These are phyloP conservation scores for Staphylotrichum longicolle DNA, from an alignment of 495 filamentous ascomycete species.

Conservation along the genomic window DNA sequence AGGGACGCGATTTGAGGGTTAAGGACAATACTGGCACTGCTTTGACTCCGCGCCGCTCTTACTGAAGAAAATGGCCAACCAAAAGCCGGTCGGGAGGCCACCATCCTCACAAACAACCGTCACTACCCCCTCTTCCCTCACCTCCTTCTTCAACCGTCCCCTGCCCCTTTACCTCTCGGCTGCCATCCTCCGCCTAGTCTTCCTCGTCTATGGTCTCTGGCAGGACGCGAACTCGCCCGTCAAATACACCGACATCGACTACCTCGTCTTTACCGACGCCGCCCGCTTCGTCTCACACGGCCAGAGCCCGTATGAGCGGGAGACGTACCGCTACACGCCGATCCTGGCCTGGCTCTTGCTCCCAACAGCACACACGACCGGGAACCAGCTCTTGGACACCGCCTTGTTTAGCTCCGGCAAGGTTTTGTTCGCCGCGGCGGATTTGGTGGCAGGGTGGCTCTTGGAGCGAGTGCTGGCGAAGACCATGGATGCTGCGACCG, in stretches of 20 bases:
- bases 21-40: too few species aligned
- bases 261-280: slow-evolving; percentile 97
- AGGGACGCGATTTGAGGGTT: too few species aligned
- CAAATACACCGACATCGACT: slow-evolving; percentile 99
- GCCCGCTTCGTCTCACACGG: slow-evolving; percentile 66
- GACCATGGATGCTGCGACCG: slow-evolving; percentile 40
- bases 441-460: slow-evolving; percentile 86
- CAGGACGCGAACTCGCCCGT: slow-evolving; percentile 87
- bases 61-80: not conserved
- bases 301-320: slow-evolving; percentile 74
- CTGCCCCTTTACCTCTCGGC: slow-evolving; percentile 64
- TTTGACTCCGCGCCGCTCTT: too few species aligned
- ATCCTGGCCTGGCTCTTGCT: slow-evolving; percentile 84
- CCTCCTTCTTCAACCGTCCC: slow-evolving; percentile 40
- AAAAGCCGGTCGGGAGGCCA: not conserved
- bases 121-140: slow-evolving; percentile 21
- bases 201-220: slow-evolving; percentile 83
- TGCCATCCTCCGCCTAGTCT: slow-evolving; percentile 60
- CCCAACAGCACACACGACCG: slow-evolving; percentile 65
- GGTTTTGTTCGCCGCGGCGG: slow-evolving; percentile 75
- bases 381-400: slow-evolving; percentile 31
- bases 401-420: slow-evolving; percentile 84
- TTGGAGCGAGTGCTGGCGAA: slow-evolving; percentile 46
- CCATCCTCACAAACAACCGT: not conserved
- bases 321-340: slow-evolving; percentile 96